Conservation (phyloP, 2,329 filamentous ascomycete species). For the Pezizomycotina sp. region DNA sequence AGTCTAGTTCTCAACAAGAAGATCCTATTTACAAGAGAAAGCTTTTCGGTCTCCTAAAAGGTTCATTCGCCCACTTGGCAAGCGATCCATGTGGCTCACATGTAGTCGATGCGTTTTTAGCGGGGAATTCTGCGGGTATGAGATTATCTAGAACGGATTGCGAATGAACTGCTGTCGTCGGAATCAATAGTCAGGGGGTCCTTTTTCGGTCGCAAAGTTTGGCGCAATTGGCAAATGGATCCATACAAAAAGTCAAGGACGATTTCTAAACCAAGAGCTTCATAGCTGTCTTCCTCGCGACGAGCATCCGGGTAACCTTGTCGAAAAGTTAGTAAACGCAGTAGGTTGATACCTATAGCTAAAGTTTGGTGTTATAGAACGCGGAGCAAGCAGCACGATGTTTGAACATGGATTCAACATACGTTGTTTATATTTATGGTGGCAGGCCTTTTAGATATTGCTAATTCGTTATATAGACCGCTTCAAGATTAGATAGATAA, state of each 20-base stretch:
- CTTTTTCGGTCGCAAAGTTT: conserved; percentile 48
- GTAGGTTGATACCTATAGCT: too few species aligned
- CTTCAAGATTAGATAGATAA: too few species aligned
- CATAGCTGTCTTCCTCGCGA: too few species aligned
- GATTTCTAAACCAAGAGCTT: too few species aligned
- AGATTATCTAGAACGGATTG: conserved; percentile 51
- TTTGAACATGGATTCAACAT: too few species aligned
- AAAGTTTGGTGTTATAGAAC: too few species aligned
- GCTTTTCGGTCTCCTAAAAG: conserved; percentile 46
- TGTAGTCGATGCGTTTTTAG: conserved; percentile 50
- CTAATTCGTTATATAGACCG: too few species aligned
- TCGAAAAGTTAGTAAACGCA: too few species aligned
- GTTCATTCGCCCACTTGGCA: conserved; percentile 43
- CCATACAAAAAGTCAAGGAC: conserved; percentile 51
- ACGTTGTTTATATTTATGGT: too few species aligned
- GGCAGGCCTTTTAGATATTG: too few species aligned
- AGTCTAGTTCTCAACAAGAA: conserved; percentile 39
- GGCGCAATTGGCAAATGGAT: conserved; percentile 61
- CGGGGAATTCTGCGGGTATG: conserved; percentile 44
- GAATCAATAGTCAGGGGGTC: conserved; percentile 48
- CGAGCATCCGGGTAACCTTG: too few species aligned
- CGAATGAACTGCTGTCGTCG: conserved; percentile 43
- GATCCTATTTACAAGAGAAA: conserved; percentile 39
- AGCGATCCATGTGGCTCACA: conserved; percentile 47
- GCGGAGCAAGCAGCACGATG: too few species aligned